Conservation (phyloP, 192 early-diverging fungal species). For the Dimargaris cristalligena region DNA sequence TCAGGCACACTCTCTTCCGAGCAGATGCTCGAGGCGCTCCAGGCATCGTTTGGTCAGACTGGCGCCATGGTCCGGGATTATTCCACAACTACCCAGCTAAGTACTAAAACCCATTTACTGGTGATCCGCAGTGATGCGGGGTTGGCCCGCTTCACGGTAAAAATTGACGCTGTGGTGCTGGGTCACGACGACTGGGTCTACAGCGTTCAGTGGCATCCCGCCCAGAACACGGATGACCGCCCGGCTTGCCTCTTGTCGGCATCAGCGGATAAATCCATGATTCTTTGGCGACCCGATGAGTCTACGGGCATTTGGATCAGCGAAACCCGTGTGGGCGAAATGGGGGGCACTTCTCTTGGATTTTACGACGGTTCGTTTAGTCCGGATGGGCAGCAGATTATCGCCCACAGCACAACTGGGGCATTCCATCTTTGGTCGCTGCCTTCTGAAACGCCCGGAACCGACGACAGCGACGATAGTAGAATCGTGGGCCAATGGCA, state of each 20-base stretch:
- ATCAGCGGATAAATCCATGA: constrained; percentile 81
- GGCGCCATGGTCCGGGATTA: neutral
- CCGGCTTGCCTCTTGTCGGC: constrained; percentile 62
- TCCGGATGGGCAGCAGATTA: constrained; percentile 39
- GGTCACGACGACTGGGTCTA: constrained; percentile 96
- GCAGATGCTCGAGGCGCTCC: constrained; percentile 2
- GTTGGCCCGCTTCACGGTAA: constrained; percentile 30
- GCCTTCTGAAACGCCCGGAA: neutral
- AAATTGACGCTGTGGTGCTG: constrained; percentile 81
- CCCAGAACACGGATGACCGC: constrained; percentile 25
- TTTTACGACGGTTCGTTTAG: constrained; percentile 64
- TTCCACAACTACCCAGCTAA: constrained; percentile 32
- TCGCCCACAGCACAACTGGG: constrained; percentile 69
- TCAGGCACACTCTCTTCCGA: neutral
- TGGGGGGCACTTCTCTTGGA: constrained; percentile 64
- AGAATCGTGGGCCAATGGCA: constrained; percentile 30
- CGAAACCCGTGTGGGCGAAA: constrained; percentile 70
- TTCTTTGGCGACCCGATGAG: constrained; percentile 73
- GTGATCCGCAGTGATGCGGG: constrained; percentile 23
- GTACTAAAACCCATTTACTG: constrained; percentile 69
- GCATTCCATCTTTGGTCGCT: constrained; percentile 66
- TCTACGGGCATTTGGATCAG: constrained; percentile 72
- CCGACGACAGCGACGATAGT: neutral
- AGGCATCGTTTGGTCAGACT: neutral
- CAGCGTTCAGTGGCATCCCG: constrained; percentile 59